Base-by-base conservation (phyloP, 805 yeast genomes). In the Kockiozyma suomiensis region DNA sequence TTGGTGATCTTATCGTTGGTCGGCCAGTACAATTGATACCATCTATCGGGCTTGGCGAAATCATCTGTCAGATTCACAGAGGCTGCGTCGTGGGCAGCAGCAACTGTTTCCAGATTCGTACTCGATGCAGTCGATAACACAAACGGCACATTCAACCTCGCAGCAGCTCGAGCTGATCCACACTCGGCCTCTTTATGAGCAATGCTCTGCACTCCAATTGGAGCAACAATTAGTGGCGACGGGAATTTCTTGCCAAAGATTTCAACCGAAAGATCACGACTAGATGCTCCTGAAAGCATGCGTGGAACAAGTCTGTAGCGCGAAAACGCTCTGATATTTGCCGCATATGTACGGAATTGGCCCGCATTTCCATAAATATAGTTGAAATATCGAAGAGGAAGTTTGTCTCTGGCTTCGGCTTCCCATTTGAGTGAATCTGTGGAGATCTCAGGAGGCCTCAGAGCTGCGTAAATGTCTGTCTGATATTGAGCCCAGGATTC, bases 141-240 rank as follows among this genome's bases (percentile, higher is more conserved):
- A 54, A 69, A 70, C 23, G 73, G 71, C 8, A 70, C 64, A 48
- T 66, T 59, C 50, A 67, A 61, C 28, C 58, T 38, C 10, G 66
- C 68, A 21, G 70, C 71, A 1, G 73, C 73, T 13, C 56, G 54
- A 3, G 72, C 69, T 13, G 66, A 59, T 5, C 69, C 73, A n/a
- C 56, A 21, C 45, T 70, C 73, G 2, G 68, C 72, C 8, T 68
- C 68, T 13, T 62, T 59, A 55, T 70, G 66, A 30, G 64, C 69
- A 21, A 69, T 64, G 5, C 61, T 45, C 42, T 70, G 72, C 32
- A 70, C 73, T 0, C 73, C 72, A 21, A 70, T 56, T 8, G 73
- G 73, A 5, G 69, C 72, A 23, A 66, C 45, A 13, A 70, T 66
- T 7, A 69, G 55, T 26, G 73, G 73, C 19, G 62, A 56, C 38